Base-by-base conservation (phyloP, 2,329 filamentous ascomycete species). In the Claviceps capensis region DNA sequence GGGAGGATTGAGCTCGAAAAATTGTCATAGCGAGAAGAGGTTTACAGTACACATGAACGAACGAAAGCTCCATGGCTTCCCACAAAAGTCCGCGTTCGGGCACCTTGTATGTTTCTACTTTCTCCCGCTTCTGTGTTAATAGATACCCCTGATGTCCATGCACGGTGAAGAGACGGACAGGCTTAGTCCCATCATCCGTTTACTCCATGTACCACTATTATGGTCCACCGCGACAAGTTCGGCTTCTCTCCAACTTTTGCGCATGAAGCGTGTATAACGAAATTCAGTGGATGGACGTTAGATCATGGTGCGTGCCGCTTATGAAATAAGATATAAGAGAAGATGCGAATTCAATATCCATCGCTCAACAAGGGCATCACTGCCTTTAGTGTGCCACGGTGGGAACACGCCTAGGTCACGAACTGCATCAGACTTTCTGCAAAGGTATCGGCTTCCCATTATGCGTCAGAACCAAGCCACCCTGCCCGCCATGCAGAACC, bases 1-100 rank as follows among this genome's bases (percentile, higher is more conserved):
- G 93, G 93, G 83, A 93, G 54, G 86, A 84, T 62, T 85, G 63
- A 30, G 23, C 8, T 5, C 5, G n/a, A 17, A 30, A n/a, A n/a
- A 13, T 2, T n/a, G 8, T 40, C n/a, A 8, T 42, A 13, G 8
- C 22, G 14, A 16, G 36, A 22, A 34, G 11, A 8, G 26, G 14
- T 8, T 17, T 3, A 19, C 16, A 6, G 8, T 45, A 38, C 11
- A 43, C 11, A 43, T 22, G 8, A 11, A 42, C 22, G 16, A 4
- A 42, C 22, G 17, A 43, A 34, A 8, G 23, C 9, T 46, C 23
- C 16, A 17, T 30, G 44, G 23, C 16, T 34, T 11, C 19, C 30
- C 43, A 45, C 22, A 30, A 22, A 30, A 11, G 43, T 45, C 13
- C 14, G 22, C 43, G 2, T 45, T 30, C 22, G 13, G 30, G 22